Conservation (phyloP, 352 stramenopile species). For the Blastocystis sp. region DNA sequence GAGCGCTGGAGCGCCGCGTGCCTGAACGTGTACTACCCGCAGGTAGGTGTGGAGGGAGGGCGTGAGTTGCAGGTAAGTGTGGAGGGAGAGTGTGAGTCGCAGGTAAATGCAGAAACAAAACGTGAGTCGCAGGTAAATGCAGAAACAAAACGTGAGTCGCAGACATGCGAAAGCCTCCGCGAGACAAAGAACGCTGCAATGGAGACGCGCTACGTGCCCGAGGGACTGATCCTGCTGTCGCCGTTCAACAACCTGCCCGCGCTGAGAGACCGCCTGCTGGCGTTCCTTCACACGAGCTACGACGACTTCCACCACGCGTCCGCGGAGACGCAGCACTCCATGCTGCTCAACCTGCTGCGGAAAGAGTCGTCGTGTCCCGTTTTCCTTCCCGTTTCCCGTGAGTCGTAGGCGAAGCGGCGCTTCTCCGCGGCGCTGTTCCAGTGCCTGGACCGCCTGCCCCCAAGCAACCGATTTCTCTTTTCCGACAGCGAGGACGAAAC, state of each 20-base stretch:
- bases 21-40: constrained; percentile 46
- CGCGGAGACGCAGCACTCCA: not conserved
- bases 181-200: no score
- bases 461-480: not conserved
- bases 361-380: not conserved
- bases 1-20: constrained; percentile 58
- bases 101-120: no score
- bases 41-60: not conserved
- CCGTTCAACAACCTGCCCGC: constrained; percentile 42
- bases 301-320: not conserved
- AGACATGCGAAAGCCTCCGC: no score
- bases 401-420: not conserved
- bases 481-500: not conserved
- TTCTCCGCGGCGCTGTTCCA: constrained; percentile 21
- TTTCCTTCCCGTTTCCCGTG: not conserved
- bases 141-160: no score
- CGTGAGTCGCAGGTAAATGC: no score
- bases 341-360: not conserved
- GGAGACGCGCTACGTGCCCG: constrained; percentile 46
- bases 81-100: not conserved
- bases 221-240: constrained; percentile 60
- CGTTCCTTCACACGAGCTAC: not conserved
- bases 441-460: not conserved
- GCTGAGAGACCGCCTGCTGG: not conserved
- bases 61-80: not conserved